Percentiles rank a stretch among this genome's conserved stretches.
phyloP scores from a whole-genome alignment of 768 basidiomycete species.

The Trametes meyenii region DNA sequence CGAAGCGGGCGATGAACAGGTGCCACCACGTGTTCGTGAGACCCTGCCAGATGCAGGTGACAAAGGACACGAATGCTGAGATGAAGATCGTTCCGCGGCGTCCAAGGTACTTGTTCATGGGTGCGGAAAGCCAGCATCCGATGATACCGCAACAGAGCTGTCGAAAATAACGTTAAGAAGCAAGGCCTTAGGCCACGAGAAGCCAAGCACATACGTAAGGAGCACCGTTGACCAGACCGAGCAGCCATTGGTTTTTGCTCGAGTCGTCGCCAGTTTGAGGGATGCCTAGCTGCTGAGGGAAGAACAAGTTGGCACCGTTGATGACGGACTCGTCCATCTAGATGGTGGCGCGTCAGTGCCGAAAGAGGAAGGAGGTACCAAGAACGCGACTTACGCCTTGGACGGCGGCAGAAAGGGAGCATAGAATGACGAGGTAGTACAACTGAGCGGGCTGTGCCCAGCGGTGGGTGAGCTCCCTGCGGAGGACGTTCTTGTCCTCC shows the following conservation, averaged over 20 bases:
- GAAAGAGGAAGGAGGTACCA: slow-evolving; percentile 18
- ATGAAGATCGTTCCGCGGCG: slow-evolving; percentile 58
- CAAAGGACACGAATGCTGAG: slow-evolving; percentile 44
- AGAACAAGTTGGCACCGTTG: slow-evolving; percentile 61
- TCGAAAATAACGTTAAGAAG: too few relatives aligned
- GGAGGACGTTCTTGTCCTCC: slow-evolving; percentile 46
- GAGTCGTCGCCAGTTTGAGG: slow-evolving; percentile 30
- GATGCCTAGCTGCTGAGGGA: slow-evolving; percentile 60
- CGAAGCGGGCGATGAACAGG: slow-evolving; percentile 55
- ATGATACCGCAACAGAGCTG: slow-evolving; percentile 55
- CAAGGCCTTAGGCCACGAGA: slow-evolving; percentile 12
- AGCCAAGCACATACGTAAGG: slow-evolving; percentile 51
- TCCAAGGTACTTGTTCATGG: slow-evolving; percentile 63
- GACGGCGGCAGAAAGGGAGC: slow-evolving; percentile 79
- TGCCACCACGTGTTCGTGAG: slow-evolving; percentile 61
- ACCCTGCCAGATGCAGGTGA: slow-evolving; percentile 57
- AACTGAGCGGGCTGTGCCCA: slow-evolving; percentile 53
- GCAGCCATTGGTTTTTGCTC: slow-evolving; percentile 63
- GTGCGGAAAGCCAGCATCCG: slow-evolving; percentile 69
- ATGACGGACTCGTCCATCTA: slow-evolving; percentile 57
- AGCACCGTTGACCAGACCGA: slow-evolving; percentile 76
- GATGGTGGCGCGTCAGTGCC: slow-evolving; percentile 8
- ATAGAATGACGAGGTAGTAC: slow-evolving; percentile 55
- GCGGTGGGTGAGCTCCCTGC: slow-evolving; percentile 47
- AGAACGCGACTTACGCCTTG: slow-evolving; percentile 50